Evolutionary conservation across 192 early-diverging fungal genomes (phyloP).

Genomic region (Mortierella alpina): DNA sequence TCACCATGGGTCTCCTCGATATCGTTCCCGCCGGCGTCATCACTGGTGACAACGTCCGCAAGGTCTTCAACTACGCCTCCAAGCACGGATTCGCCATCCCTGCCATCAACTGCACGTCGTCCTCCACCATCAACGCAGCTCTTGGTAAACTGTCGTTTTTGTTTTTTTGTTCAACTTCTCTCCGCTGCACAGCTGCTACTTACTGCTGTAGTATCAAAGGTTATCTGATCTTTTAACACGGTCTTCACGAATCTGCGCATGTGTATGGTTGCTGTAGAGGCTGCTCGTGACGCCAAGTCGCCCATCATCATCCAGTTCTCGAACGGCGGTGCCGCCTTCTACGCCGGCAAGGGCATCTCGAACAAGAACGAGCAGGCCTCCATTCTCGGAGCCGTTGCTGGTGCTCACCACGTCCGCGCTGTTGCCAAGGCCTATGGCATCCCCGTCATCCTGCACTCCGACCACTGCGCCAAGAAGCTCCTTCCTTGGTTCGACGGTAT

Average conservation of each 20-base stretch:
- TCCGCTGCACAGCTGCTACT: background rate
- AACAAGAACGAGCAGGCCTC: conserved; percentile 92
- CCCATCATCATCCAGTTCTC: conserved; percentile 97
- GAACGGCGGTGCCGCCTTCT: conserved; percentile 91
- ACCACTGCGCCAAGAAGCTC: conserved; percentile 98
- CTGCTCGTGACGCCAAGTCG: conserved; percentile 92
- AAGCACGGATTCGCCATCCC: conserved; percentile 94
- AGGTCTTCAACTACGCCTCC: conserved; percentile 78
- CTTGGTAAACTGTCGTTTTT: conserved; percentile 56
- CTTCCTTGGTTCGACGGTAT: conserved; percentile 98
- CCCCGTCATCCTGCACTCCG: conserved; percentile 86
- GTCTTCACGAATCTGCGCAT: background rate
- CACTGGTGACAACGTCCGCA: conserved; percentile 92
- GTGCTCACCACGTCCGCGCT: conserved; percentile 84
- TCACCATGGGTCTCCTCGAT: conserved; percentile 80
- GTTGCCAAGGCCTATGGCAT: conserved; percentile 90
- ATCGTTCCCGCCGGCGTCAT: conserved; percentile 92
- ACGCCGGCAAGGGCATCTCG: conserved; percentile 92
- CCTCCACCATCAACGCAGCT: conserved; percentile 91
- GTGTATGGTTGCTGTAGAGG: conserved; percentile 62
- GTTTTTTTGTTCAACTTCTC: background rate
- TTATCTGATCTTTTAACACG: background rate
- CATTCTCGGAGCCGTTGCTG: conserved; percentile 90
- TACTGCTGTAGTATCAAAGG: background rate
- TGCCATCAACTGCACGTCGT: conserved; percentile 96